A percentile compares a stretch with the other conserved stretches of the same genome.
phyloP scores from a whole-genome alignment of 1,284 basidiomycete species.

The Lentinus polychrous region DNA sequence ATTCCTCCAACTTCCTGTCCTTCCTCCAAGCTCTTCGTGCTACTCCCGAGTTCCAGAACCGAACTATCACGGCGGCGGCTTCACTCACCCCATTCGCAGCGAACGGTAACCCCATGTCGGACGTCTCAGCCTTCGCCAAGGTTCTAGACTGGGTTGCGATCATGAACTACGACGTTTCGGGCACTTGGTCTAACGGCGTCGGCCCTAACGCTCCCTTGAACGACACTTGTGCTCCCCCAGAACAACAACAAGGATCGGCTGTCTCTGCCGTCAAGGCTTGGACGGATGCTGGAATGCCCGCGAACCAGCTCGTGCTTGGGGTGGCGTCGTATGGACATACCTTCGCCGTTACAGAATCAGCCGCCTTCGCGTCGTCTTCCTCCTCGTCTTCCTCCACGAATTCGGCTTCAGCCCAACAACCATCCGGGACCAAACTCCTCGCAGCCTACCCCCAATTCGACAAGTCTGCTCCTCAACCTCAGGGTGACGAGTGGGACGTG shows the following conservation, averaged over 20 bases:
- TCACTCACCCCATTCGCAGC: conserved; percentile 51
- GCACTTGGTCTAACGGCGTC: conserved; percentile 36
- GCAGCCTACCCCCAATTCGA: conserved; percentile 33
- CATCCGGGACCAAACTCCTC: conserved; percentile 19
- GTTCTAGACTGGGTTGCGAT: conserved; percentile 62
- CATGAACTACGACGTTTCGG: conserved; percentile 75
- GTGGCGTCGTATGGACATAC: conserved; percentile 52
- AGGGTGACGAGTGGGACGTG: conserved; percentile 37
- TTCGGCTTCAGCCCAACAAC: conserved; percentile 5
- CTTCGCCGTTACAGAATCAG: conserved; percentile 29
- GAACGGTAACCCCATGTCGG: conserved; percentile 42
- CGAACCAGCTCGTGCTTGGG: conserved; percentile 57
- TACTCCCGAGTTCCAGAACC: conserved; percentile 19
- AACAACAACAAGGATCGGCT: conserved; percentile 55
- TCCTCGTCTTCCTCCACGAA: background rate
- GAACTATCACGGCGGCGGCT: conserved; percentile 52
- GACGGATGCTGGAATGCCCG: conserved; percentile 57
- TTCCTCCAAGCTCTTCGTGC: conserved; percentile 48
- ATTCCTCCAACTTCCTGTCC: conserved; percentile 54
- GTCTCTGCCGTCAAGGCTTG: conserved; percentile 55
- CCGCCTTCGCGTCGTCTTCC: conserved; percentile 21
- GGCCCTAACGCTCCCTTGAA: conserved; percentile 70
- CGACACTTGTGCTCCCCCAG: conserved; percentile 48
- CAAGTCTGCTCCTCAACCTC: conserved; percentile 27
- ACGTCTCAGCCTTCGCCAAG: conserved; percentile 53